These are phyloP conservation scores for Aureobasidium sp. DNA, from an alignment of 2,329 filamentous ascomycete species.

Conservation along the genomic window DNA sequence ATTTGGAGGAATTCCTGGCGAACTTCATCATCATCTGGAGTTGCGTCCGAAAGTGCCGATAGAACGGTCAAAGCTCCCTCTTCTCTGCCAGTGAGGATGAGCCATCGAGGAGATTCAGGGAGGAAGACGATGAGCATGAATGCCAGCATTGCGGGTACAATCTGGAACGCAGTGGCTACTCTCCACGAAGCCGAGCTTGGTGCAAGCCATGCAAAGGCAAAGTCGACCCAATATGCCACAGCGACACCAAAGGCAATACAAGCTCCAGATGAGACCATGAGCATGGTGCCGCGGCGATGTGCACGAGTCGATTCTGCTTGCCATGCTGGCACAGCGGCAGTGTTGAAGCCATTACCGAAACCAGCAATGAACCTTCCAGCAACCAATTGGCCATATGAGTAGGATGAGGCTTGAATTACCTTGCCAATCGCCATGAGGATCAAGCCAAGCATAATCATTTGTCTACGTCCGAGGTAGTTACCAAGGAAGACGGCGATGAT, in stretches of 20 bases:
- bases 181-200: slow-evolving; percentile 27
- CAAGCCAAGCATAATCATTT: slow-evolving; percentile 54
- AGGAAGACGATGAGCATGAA: slow-evolving; percentile 22
- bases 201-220: slow-evolving; percentile 26
- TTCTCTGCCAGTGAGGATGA: slow-evolving; percentile 28
- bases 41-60: slow-evolving; percentile 30
- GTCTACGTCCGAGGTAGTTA: slow-evolving; percentile 51
- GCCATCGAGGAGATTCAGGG: slow-evolving; percentile 31
- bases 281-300: slow-evolving; percentile 39
- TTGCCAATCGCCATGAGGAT: slow-evolving; percentile 53
- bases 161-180: slow-evolving; percentile 27
- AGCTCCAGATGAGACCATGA: slow-evolving; percentile 43
- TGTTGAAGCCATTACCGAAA: slow-evolving; percentile 38
- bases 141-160: slow-evolving; percentile 24
- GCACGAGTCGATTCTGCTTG: slow-evolving; percentile 42
- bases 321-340: slow-evolving; percentile 39
- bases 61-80: slow-evolving; percentile 30
- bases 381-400: slow-evolving; percentile 41
- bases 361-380: slow-evolving; percentile 45
- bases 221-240: slow-evolving; percentile 35
- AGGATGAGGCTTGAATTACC: slow-evolving; percentile 50
- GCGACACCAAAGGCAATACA: slow-evolving; percentile 40
- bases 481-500: slow-evolving; percentile 43
- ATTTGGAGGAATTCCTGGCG: slow-evolving; percentile 24
- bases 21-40: slow-evolving; percentile 28